Conservation (phyloP, 2,329 filamentous ascomycete species). For the Exophiala aquamarina region DNA sequence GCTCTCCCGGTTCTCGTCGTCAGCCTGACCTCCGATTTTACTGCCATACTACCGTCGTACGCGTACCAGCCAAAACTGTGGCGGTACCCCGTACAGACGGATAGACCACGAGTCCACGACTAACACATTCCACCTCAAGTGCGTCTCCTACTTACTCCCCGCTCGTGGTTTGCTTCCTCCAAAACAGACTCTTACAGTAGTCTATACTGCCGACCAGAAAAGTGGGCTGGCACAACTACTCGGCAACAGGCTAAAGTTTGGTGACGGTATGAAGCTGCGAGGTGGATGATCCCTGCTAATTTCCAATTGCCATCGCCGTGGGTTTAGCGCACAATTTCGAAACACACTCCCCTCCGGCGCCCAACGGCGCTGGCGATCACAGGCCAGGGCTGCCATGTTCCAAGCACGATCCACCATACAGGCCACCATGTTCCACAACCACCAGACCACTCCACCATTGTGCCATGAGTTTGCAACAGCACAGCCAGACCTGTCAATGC, state of each 20-base stretch:
- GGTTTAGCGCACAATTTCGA: conserved; percentile 14
- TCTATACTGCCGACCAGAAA: background rate
- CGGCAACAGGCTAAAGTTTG: background rate
- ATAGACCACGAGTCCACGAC: too few species aligned
- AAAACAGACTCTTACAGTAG: background rate
- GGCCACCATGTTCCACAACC: too few species aligned
- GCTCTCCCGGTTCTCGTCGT: too few species aligned
- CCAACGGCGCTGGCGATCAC: conserved; percentile 29
- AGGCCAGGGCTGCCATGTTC: conserved; percentile 8
- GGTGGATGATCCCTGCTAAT: conserved; percentile 20
- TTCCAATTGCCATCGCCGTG: conserved; percentile 11
- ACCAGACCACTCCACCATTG: too few species aligned
- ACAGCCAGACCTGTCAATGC: background rate
- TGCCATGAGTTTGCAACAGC: background rate
- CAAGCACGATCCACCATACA: too few species aligned
- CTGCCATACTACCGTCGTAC: too few species aligned
- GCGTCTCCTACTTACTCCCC: background rate
- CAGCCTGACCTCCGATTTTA: too few species aligned
- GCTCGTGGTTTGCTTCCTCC: background rate
- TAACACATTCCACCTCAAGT: too few species aligned
- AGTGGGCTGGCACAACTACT: background rate
- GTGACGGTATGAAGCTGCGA: background rate
- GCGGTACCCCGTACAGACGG: too few species aligned
- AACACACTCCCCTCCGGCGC: conserved; percentile 27
- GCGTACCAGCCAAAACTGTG: too few species aligned